A percentile compares a stretch with the other conserved stretches of the same genome.
Conservation (phyloP, 305 asterid species). For the Rubia balearica region DNA sequence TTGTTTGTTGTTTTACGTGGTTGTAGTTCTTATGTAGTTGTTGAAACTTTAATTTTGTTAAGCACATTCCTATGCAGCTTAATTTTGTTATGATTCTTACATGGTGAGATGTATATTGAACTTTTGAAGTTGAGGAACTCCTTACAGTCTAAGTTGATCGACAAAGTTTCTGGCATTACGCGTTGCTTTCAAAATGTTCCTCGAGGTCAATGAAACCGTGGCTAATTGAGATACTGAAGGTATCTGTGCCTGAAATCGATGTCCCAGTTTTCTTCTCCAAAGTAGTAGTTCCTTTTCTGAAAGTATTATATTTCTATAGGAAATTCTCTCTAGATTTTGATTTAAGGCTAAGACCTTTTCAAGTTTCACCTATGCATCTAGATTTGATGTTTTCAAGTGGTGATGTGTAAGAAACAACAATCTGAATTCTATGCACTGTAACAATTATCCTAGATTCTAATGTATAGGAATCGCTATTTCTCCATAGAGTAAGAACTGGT, state of each 20-base stretch:
- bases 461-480: neutral
- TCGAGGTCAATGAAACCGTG: conserved; percentile 85
- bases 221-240: conserved; percentile 90
- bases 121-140: neutral
- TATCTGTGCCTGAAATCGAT: conserved; percentile 10
- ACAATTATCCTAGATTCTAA: neutral
- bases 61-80: neutral
- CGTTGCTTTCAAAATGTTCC: conserved; percentile 97
- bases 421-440: neutral
- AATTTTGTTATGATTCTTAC: neutral
- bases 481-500: too few relatives aligned
- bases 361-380: neutral
- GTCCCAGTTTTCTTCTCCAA: neutral
- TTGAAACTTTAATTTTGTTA: neutral
- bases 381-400: neutral
- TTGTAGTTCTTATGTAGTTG: neutral
- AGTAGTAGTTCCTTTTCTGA: neutral
- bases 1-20: too few relatives aligned
- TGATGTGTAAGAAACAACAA: neutral
- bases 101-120: neutral
- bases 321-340: neutral
- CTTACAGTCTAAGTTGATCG: neutral
- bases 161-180: conserved; percentile 20
- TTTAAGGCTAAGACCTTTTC: neutral
- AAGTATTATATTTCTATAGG: neutral